Percentiles rank a stretch among this genome's conserved stretches.
phyloP scores from a whole-genome alignment of 2,329 filamentous ascomycete species.

The Botrytis squamosa region DNA sequence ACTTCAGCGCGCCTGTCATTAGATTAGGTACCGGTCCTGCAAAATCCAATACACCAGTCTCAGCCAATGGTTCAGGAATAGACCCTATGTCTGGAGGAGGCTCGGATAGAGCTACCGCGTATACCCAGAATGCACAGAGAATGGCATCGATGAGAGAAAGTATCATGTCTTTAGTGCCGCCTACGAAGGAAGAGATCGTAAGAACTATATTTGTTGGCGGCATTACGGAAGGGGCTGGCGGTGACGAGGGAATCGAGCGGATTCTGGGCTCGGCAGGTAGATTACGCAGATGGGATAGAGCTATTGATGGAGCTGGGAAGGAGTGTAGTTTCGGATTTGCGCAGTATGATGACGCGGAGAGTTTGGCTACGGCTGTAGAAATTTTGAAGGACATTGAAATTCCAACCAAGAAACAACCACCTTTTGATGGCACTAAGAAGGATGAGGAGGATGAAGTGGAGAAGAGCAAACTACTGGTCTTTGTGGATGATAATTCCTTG shows the following conservation, averaged over 20 bases:
- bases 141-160: constrained; percentile 64
- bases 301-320: constrained; percentile 72
- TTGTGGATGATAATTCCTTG: constrained; percentile 77
- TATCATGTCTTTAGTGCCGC: constrained; percentile 72
- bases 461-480: constrained; percentile 68
- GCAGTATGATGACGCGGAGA: constrained; percentile 89
- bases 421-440: constrained; percentile 46
- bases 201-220: constrained; percentile 88
- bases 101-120: background rate
- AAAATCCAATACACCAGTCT: constrained; percentile 52
- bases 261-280: constrained; percentile 75
- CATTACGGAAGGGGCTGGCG: constrained; percentile 74
- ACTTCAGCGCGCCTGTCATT: constrained; percentile 96
- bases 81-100: constrained; percentile 42
- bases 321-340: constrained; percentile 90
- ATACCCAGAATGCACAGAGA: constrained; percentile 58
- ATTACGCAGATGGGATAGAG: constrained; percentile 81
- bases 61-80: constrained; percentile 44
- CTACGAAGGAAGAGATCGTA: constrained; percentile 85
- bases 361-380: constrained; percentile 79
- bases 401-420: constrained; percentile 71
- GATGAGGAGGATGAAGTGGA: constrained; percentile 49
- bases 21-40: constrained; percentile 76
- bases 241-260: constrained; percentile 75
- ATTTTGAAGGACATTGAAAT: constrained; percentile 80